Evolutionary conservation across 2,329 filamentous ascomycete genomes (phyloP).

Genomic region (Venturia asperata): DNA sequence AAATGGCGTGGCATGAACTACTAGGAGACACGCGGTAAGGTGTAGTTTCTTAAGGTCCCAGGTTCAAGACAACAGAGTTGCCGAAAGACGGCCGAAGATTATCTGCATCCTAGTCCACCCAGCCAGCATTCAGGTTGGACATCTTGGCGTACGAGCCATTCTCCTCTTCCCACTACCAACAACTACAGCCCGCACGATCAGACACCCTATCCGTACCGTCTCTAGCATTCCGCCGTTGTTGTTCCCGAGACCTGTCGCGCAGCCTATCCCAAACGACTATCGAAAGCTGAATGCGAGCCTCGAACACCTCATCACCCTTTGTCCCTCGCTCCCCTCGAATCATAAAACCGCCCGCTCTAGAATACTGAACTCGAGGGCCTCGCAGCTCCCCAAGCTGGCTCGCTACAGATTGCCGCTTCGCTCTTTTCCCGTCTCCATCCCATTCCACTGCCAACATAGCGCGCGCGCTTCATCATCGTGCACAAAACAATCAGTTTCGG

Average conservation of each 20-base stretch:
- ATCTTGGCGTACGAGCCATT: not conserved
- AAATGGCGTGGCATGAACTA: too few relatives aligned
- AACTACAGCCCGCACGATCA: not conserved
- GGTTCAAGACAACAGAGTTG: not conserved
- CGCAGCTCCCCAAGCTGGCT: constrained; percentile 14
- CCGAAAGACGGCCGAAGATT: not conserved
- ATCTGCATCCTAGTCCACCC: not conserved
- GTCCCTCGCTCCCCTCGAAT: not conserved
- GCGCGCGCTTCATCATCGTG: constrained; percentile 2
- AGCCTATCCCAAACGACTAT: not conserved
- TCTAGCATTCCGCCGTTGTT: not conserved
- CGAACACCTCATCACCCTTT: not conserved
- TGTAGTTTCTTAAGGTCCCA: too few relatives aligned
- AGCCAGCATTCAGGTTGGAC: not conserved
- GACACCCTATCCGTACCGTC: not conserved
- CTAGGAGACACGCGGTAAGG: too few relatives aligned
- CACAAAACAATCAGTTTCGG: not conserved
- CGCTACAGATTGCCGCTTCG: constrained; percentile 3
- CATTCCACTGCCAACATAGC: not conserved
- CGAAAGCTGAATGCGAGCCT: not conserved
- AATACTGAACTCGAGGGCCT: not conserved
- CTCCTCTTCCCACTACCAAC: not conserved
- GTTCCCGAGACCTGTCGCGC: not conserved
- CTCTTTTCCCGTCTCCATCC: not conserved
- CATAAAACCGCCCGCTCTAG: not conserved